phyloP scores from a whole-genome alignment of 768 basidiomycete species.

The Termitomyces titanicus region DNA sequence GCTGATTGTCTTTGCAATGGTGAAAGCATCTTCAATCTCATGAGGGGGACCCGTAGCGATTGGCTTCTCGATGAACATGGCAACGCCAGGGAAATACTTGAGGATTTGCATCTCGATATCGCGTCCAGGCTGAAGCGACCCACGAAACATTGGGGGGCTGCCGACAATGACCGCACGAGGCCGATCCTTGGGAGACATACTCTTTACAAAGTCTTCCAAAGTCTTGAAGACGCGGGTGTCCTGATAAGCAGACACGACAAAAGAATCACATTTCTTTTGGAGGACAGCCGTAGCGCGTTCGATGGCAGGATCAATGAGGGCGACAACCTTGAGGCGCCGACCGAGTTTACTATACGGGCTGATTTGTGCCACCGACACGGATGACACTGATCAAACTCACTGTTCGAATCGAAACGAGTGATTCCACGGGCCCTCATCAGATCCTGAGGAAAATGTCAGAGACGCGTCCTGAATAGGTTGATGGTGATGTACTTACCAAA shows the following conservation, averaged over 20 bases:
- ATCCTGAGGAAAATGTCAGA: constrained; percentile 45
- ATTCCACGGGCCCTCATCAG: constrained; percentile 89
- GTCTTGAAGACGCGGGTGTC: constrained; percentile 82
- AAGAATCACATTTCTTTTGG: constrained; percentile 86
- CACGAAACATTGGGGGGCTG: constrained; percentile 92
- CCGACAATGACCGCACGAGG: constrained; percentile 88
- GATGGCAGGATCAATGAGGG: constrained; percentile 86
- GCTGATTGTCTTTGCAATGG: constrained; percentile 68
- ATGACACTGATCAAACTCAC: constrained; percentile 35
- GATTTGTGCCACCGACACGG: constrained; percentile 8
- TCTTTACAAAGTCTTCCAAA: constrained; percentile 80
- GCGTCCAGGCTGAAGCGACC: constrained; percentile 66
- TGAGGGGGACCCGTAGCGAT: constrained; percentile 74
- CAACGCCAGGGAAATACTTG: constrained; percentile 82
- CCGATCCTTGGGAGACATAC: constrained; percentile 56
- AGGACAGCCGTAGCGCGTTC: constrained; percentile 80
- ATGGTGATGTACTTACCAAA: constrained; percentile 56
- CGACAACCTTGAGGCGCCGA: constrained; percentile 91
- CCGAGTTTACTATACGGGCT: constrained; percentile 74
- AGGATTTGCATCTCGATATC: constrained; percentile 88
- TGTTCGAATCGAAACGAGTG: constrained; percentile 90
- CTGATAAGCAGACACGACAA: constrained; percentile 91
- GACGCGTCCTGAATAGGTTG: neutral
- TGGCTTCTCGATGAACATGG: constrained; percentile 93
- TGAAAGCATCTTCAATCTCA: constrained; percentile 66